Percentiles rank a stretch among this genome's conserved stretches.
phyloP scores from a whole-genome alignment of 306 rosid species.

The Cicer judaicum region DNA sequence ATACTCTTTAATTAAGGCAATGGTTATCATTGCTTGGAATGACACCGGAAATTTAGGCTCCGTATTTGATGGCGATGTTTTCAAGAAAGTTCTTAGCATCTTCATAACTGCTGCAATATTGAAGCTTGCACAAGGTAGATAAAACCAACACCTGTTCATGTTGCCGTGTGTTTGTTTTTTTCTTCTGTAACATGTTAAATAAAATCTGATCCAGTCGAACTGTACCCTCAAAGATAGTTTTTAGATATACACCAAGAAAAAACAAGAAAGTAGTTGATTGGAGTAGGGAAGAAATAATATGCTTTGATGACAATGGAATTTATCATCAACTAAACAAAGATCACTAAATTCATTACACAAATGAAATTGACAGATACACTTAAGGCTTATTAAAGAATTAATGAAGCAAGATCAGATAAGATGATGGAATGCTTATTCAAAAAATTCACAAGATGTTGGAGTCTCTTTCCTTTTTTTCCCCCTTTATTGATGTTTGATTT shows the following conservation, averaged over 20 bases:
- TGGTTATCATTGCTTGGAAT: conserved; percentile 93
- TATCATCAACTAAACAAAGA: neutral
- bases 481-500: neutral
- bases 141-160: conserved; percentile 39
- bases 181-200: conserved; percentile 14
- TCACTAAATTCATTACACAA: neutral
- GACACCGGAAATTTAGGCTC: conserved; percentile 71
- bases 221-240: neutral
- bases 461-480: neutral
- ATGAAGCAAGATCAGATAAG: conserved; percentile 5
- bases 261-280: neutral
- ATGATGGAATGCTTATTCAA: conserved; percentile 11
- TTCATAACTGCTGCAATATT: conserved; percentile 94
- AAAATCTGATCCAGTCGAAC: neutral
- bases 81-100: conserved; percentile 90
- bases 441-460: conserved; percentile 25
- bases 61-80: conserved; percentile 69
- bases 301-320: neutral
- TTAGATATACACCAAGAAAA: neutral
- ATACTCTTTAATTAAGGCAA: conserved; percentile 65
- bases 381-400: neutral
- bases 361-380: neutral
- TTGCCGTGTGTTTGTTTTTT: conserved; percentile 26
- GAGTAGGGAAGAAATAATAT: neutral
- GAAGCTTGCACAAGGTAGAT: conserved; percentile 92